Percentiles rank a stretch among this genome's conserved stretches.
phyloP scores from a whole-genome alignment of 768 basidiomycete genomes.

The Tulasnella sp. region DNA sequence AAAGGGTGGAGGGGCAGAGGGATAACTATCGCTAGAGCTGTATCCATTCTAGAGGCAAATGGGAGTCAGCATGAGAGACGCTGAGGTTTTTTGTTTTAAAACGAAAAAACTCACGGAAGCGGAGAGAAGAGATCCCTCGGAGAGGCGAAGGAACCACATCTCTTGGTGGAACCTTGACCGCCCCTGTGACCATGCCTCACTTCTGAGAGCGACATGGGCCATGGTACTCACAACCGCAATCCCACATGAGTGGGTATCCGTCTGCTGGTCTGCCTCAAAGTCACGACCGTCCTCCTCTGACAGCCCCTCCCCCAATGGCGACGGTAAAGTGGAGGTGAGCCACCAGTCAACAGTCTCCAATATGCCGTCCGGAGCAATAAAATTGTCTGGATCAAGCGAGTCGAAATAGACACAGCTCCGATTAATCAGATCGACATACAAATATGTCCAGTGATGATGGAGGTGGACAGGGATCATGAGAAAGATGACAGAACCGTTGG shows the following conservation, averaged over 20 bases:
- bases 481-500: not conserved
- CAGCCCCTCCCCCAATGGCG: not conserved
- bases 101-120: too few species aligned
- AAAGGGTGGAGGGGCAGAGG: not conserved
- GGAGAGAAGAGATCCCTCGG: not conserved
- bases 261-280: not conserved
- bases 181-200: not conserved
- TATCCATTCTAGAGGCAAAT: not conserved
- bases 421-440: not conserved
- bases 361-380: not conserved
- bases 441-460: not conserved
- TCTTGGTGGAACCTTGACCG: not conserved
- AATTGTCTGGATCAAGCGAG: not conserved
- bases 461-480: not conserved
- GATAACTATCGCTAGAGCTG: not conserved
- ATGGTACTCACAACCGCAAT: not conserved
- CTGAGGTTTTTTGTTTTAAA: too few species aligned
- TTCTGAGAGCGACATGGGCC: not conserved
- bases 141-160: not conserved
- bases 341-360: not conserved
- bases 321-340: not conserved
- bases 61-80: too few species aligned
- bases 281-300: not conserved
- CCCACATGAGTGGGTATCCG: not conserved
- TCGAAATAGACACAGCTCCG: not conserved